Evolutionary conservation across 352 stramenopile genomes (phyloP), one percentile per base, ranked within the genome.

Genomic region (Phytophthora tubulina): DNA sequence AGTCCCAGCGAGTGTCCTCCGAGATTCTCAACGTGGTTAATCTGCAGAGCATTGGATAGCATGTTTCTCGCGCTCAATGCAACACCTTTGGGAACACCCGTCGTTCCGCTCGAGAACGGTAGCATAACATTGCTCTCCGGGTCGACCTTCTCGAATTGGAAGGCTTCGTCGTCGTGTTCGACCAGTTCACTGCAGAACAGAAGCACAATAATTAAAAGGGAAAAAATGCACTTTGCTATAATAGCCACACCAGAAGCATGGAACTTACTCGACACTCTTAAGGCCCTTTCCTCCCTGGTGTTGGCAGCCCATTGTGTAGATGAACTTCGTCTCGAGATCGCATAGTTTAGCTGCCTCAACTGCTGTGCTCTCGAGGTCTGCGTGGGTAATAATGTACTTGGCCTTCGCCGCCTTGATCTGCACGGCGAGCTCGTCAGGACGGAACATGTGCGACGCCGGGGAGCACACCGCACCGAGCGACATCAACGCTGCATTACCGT

Each of bases 81-180:
- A 2, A 88, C 76, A 14, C 82, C 80, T 64, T 93, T 99, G 3
- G 96, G 93, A 2, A 90, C 52, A 30, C 97, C 96, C 6, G 96
- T 99, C 8, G 96, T 99, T 48, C 97, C 96, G 32, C 84, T 97
- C 27, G 94, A 98, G 74, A 98, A 99, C 3, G 97, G 96, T n/a
- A 99, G 67, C 66, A 82, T 50, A 9, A 80, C 51, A 7, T 75
- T 81, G 11, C 67, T 61, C 17, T 77, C 85, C 73, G 93, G 74
- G 88, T 91, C 79, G 10, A 91, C 70, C 6, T 60, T 75, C 59
- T 86, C 80, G 41, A 70, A 59, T 38, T 60, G 45, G 9, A 60
- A 71, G 5, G n/a, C 3, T 14, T 76, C 63, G 32, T 82, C 76
- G 6, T 85, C 66, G 27, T 73, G 70, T 49, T 87, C 45, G 3